phyloP scores from a whole-genome alignment of 306 rosid species.

The Arachis hypogaea region DNA sequence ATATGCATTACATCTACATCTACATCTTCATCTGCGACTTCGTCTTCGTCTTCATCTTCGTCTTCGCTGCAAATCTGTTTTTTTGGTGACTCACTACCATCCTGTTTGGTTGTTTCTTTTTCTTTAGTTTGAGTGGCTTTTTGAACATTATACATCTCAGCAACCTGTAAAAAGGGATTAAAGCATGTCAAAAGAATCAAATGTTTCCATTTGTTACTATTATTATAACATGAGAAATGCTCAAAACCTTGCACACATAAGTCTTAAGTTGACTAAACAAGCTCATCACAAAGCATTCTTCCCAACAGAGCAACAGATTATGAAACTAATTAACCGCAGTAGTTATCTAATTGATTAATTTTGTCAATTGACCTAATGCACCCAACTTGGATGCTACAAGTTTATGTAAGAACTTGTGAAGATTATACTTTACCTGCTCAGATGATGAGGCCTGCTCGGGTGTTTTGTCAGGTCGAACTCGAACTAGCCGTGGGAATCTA shows the following conservation, averaged over 20 bases:
- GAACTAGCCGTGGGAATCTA: slow-evolving; percentile 83
- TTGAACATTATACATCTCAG: slow-evolving; percentile 86
- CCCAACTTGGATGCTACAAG: not conserved
- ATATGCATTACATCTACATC: too few species aligned
- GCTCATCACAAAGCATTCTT: not conserved
- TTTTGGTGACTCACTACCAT: slow-evolving; percentile 26
- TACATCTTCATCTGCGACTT: too few species aligned
- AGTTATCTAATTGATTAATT: not conserved
- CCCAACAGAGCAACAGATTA: not conserved
- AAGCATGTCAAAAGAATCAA: slow-evolving; percentile 4
- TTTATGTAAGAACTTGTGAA: not conserved
- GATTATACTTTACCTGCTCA: slow-evolving; percentile 61
- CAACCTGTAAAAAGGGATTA: slow-evolving; percentile 59
- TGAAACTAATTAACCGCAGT: not conserved
- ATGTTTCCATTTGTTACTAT: slow-evolving; percentile 5
- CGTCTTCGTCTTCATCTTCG: too few species aligned
- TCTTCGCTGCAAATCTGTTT: too few species aligned
- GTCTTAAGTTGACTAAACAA: not conserved
- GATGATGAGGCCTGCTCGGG: slow-evolving; percentile 88
- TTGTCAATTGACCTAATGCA: not conserved
- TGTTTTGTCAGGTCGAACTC: slow-evolving; percentile 79
- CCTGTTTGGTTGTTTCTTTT: slow-evolving; percentile 48
- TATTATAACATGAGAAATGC: not conserved
- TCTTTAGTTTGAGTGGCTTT: too few species aligned
- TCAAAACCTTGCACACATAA: not conserved